These are phyloP conservation scores for Microstegium vimineum DNA, from an alignment of 176 grass and related monocot species.

Conservation along the genomic window DNA sequence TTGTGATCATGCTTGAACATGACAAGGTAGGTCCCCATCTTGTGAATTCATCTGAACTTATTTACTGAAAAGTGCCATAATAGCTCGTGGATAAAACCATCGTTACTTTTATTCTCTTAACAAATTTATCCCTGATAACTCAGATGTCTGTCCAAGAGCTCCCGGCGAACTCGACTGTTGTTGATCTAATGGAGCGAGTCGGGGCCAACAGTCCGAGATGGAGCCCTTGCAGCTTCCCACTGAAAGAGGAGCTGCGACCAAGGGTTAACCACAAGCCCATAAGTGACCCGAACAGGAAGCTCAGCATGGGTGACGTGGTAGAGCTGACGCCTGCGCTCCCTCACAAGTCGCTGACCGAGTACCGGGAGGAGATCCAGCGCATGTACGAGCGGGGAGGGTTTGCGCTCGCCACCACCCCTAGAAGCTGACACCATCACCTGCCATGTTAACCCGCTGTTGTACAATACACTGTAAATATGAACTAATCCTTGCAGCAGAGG, in stretches of 20 bases:
- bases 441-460: constrained; percentile 38
- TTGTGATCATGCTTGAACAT: constrained; percentile 78
- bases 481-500: constrained; percentile 39
- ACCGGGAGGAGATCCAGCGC: constrained; percentile 91
- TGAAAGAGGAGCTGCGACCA: constrained; percentile 81
- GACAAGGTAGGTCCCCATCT: constrained; percentile 58
- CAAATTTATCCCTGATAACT: constrained; percentile 17
- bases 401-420: constrained; percentile 45
- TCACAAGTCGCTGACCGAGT: constrained; percentile 68
- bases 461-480: constrained; percentile 62
- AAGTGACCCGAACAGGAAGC: constrained; percentile 42
- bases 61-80: background rate
- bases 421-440: constrained; percentile 17
- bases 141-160: constrained; percentile 97
- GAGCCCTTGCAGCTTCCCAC: constrained; percentile 57
- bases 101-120: background rate
- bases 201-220: constrained; percentile 55
- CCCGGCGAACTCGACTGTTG: constrained; percentile 56
- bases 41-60: background rate
- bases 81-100: background rate
- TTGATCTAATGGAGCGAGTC: constrained; percentile 61
- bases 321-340: constrained; percentile 70
- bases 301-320: constrained; percentile 87
- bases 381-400: constrained; percentile 77
- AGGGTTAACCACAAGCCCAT: constrained; percentile 64